A percentile compares a stretch with the other conserved stretches of the same genome.
Evolutionary conservation across 495 filamentous ascomycete species (phyloP).

Genomic region (Aspergillus olivimuriae): DNA sequence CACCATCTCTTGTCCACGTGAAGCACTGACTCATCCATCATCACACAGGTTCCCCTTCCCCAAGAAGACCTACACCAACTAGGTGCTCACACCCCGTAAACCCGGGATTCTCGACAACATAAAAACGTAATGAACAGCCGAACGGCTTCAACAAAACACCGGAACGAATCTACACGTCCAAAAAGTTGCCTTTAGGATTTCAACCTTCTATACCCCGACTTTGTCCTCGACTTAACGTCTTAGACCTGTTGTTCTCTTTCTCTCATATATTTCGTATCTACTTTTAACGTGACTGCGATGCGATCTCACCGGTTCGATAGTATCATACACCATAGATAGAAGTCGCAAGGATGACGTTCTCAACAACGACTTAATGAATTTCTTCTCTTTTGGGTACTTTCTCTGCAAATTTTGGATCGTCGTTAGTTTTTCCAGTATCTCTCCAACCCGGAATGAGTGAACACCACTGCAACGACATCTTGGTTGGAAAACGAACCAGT

Average conservation of each 20-base stretch:
- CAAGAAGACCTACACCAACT: constrained; percentile 64
- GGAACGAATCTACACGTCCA: no score
- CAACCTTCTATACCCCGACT: constrained; percentile 46
- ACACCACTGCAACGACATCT: no score
- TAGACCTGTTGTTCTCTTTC: constrained; percentile 14
- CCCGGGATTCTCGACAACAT: no score
- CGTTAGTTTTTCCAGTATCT: no score
- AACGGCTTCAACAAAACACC: no score
- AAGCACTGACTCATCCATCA: background rate
- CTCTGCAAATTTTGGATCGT: no score
- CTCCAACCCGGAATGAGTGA: no score
- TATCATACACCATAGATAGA: constrained; percentile 16
- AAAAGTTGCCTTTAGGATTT: constrained; percentile 28
- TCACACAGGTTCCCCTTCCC: constrained; percentile 67
- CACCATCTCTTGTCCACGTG: background rate
- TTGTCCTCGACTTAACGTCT: constrained; percentile 35
- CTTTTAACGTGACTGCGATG: constrained; percentile 5
- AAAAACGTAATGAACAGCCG: no score
- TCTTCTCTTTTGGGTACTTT: no score
- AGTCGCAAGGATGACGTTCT: constrained; percentile 29
- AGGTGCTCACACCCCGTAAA: constrained; percentile 33
- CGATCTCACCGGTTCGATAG: constrained; percentile 5
- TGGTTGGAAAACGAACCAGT: no score
- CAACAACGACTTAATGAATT: constrained; percentile 37
- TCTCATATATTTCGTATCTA: no score